These are phyloP conservation scores for Eucalyptus caleyi DNA, from an alignment of 345 rosid genomes.

Conservation along the genomic window DNA sequence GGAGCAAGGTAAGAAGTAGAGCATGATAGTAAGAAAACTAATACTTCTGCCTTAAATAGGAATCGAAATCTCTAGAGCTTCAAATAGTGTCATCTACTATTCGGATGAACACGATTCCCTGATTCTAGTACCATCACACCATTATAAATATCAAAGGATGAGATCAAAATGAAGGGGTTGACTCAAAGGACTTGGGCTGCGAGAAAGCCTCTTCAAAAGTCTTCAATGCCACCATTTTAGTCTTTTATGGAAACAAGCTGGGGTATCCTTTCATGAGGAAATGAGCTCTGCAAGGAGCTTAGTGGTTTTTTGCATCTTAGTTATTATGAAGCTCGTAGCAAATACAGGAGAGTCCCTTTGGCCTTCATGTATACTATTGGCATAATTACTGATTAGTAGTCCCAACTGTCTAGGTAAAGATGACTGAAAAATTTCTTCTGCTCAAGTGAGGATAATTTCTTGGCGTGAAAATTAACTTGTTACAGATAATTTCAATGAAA, in stretches of 20 bases:
- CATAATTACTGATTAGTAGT: no score
- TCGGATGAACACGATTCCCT: neutral
- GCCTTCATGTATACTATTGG: neutral
- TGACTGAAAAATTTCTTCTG: no score
- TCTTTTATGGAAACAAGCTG: neutral
- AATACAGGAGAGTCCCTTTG: neutral
- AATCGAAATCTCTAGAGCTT: neutral
- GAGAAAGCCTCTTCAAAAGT: neutral
- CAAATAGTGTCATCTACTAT: neutral
- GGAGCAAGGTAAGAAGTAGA: neutral
- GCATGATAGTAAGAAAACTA: neutral
- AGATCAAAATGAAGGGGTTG: neutral
- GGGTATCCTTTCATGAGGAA: neutral
- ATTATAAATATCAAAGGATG: neutral
- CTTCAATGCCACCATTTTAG: neutral
- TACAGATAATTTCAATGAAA: no score
- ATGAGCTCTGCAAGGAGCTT: neutral
- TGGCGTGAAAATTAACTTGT: no score
- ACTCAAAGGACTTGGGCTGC: neutral
- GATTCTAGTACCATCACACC: neutral
- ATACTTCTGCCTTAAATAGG: neutral
- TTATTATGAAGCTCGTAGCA: neutral
- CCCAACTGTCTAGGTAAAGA: no score
- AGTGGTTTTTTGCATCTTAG: neutral
- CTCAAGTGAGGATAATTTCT: no score